These are phyloP conservation scores for Fusarium subglutinans DNA, from an alignment of 2,329 filamentous ascomycete genomes.

Conservation along the genomic window DNA sequence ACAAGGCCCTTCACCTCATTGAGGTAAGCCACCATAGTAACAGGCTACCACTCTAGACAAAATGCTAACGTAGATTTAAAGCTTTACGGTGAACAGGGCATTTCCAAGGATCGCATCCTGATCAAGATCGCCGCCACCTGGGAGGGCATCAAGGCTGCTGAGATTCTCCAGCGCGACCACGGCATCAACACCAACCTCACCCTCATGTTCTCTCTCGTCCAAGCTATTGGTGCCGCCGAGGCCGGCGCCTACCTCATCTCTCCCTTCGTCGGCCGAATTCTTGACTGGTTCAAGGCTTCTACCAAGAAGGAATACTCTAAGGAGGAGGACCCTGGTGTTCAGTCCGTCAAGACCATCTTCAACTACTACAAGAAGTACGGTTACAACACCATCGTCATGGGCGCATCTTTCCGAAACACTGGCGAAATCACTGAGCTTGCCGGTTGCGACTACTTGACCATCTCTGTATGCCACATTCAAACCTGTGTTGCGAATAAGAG, in stretches of 20 bases:
- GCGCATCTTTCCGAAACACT: constrained; percentile 94
- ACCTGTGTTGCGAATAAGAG: neutral
- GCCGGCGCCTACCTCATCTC: constrained; percentile 97
- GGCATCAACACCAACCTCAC: constrained; percentile 99
- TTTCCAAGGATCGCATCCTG: constrained; percentile 91
- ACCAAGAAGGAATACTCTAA: constrained; percentile 93
- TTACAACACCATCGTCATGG: constrained; percentile 99
- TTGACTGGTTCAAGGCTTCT: constrained; percentile 98
- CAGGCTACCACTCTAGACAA: neutral
- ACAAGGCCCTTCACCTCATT: constrained; percentile 98
- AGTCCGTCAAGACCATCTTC: constrained; percentile 92
- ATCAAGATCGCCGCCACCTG: constrained; percentile 99
- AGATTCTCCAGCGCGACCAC: constrained; percentile 95
- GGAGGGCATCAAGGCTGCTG: constrained; percentile 99
- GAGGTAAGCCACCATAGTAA: constrained; percentile 67
- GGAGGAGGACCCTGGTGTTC: constrained; percentile 94
- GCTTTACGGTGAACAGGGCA: constrained; percentile 94
- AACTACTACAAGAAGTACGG: constrained; percentile 99
- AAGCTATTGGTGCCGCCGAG: constrained; percentile 96
- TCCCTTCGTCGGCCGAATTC: constrained; percentile 97
- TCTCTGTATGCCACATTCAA: constrained; percentile 74
- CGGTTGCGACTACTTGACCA: constrained; percentile 98
- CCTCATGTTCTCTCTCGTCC: constrained; percentile 95
- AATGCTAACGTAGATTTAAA: constrained; percentile 49
- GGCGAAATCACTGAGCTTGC: constrained; percentile 99